Evolutionary conservation across 306 rosid species (phyloP).

Genomic region (Phaseolus lunatus): DNA sequence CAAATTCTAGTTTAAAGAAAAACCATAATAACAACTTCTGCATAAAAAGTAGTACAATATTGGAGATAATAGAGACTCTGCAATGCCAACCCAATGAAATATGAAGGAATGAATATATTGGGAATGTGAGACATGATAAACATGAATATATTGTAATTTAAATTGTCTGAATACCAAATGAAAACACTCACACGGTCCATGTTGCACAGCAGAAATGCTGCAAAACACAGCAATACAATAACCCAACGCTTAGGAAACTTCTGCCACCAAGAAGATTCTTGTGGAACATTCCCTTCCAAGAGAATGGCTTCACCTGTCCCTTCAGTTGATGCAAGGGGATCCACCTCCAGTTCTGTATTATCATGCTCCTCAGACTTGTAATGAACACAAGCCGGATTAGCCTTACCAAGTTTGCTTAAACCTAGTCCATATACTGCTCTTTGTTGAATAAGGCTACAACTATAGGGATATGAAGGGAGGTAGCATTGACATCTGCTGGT

Average conservation of each 20-base stretch:
- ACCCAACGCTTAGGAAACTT: conserved; percentile 91
- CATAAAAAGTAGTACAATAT: neutral
- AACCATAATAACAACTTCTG: neutral
- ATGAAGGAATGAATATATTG: neutral
- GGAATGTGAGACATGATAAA: conserved; percentile 16
- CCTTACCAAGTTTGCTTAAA: conserved; percentile 52
- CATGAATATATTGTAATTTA: conserved; percentile 16
- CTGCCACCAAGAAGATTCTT: conserved; percentile 72
- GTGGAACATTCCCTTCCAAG: conserved; percentile 54
- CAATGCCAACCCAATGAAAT: conserved; percentile 1
- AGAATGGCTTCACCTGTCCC: conserved; percentile 74
- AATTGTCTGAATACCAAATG: conserved; percentile 1
- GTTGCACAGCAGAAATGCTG: conserved; percentile 90
- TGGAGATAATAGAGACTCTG: neutral
- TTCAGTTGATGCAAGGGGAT: conserved; percentile 61
- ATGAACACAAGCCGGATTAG: conserved; percentile 52
- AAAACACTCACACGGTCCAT: conserved; percentile 94
- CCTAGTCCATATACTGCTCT: conserved; percentile 43
- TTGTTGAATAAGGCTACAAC: conserved; percentile 44
- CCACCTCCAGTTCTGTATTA: conserved; percentile 55
- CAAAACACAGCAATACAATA: conserved; percentile 87
- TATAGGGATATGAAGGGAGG: conserved; percentile 52
- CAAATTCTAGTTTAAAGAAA: conserved; percentile 2
- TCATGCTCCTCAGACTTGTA: conserved; percentile 86
- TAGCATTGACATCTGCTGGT: conserved; percentile 43